Conservation (phyloP, 768 basidiomycete genomes). For the Xerocomus brunneocitrinus region DNA sequence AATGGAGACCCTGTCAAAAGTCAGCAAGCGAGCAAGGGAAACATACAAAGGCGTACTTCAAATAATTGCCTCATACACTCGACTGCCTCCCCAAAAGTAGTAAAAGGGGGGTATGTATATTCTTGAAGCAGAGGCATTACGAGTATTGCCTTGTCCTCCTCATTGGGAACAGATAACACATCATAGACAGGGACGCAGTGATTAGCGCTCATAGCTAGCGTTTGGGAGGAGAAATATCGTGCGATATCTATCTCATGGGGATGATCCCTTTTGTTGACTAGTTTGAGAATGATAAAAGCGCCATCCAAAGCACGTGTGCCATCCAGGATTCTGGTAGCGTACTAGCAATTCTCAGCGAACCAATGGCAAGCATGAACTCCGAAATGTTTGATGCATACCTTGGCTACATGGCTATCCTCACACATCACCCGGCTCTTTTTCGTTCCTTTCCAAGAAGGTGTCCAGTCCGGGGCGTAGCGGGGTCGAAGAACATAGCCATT, state of each 20-base stretch:
- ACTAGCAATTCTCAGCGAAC: neutral
- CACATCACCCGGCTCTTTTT: neutral
- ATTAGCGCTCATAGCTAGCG: constrained; percentile 15
- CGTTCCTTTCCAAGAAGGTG: constrained; percentile 15
- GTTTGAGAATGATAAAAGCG: constrained; percentile 29
- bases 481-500: constrained; percentile 16
- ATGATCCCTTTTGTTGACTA: constrained; percentile 8
- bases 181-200: constrained; percentile 35
- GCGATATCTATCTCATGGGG: constrained; percentile 32
- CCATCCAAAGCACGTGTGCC: constrained; percentile 27
- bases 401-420: constrained; percentile 2
- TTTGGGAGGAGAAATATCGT: constrained; percentile 11
- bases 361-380: neutral
- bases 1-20: constrained; percentile 17
- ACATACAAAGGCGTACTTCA: constrained; percentile 14
- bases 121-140: constrained; percentile 36
- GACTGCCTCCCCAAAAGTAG: constrained; percentile 12
- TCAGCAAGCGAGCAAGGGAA: neutral
- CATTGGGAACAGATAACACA: constrained; percentile 8
- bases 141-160: constrained; percentile 11
- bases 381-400: neutral
- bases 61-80: constrained; percentile 32
- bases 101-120: constrained; percentile 22
- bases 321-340: constrained; percentile 22
- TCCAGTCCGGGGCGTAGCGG: constrained; percentile 20